A percentile compares a stretch with the other conserved stretches of the same genome.
Conservation (phyloP, 768 basidiomycete species). For the Suillus subluteus region DNA sequence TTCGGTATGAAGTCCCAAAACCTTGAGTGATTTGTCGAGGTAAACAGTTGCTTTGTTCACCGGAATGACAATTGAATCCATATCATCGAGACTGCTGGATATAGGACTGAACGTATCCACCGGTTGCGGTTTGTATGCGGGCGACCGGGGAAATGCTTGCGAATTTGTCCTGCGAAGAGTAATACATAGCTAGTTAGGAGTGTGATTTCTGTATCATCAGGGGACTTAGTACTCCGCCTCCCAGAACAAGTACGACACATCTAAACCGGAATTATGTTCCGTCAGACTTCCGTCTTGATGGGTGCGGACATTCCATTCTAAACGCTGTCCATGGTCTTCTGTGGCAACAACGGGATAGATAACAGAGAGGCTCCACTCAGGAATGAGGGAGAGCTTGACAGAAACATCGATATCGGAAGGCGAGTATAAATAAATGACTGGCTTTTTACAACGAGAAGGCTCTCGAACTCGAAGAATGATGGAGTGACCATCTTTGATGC, state of each 20-base stretch:
- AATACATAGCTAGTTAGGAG: no score
- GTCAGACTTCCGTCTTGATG: background rate
- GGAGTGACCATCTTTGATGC: no score
- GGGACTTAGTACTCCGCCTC: background rate
- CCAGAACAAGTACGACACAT: background rate
- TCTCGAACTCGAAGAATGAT: no score
- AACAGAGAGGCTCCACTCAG: constrained; percentile 1
- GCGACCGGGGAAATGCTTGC: background rate
- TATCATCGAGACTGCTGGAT: background rate
- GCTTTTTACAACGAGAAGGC: no score
- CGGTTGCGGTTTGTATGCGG: background rate
- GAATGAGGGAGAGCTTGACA: background rate
- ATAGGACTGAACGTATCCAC: background rate
- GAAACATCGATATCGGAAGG: constrained; percentile 2
- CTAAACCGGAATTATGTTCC: background rate
- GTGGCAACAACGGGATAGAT: constrained; percentile 1
- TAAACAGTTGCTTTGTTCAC: background rate
- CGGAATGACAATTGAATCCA: background rate
- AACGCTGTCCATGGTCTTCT: background rate
- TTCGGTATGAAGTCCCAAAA: no score
- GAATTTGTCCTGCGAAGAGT: background rate
- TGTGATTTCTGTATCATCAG: no score
- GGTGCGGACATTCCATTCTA: constrained; percentile 1
- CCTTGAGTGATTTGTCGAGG: no score
- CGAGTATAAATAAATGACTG: no score